phyloP scores from a whole-genome alignment of 768 basidiomycete species.

The Russula olivacea region DNA sequence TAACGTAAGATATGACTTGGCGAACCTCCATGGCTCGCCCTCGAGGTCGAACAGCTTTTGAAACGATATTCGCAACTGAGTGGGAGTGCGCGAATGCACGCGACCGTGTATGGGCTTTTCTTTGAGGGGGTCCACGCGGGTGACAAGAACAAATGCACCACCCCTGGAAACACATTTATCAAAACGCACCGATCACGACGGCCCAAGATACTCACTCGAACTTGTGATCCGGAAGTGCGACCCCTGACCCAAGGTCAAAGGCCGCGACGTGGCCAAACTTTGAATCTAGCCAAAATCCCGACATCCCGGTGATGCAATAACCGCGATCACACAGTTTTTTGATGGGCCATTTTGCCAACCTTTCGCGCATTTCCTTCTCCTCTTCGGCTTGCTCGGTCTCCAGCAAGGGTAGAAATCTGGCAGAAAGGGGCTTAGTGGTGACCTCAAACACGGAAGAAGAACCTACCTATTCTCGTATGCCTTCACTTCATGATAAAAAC shows the following conservation, averaged over 20 bases:
- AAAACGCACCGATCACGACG: background rate
- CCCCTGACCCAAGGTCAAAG: conserved; percentile 59
- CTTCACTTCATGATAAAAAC: conserved; percentile 45
- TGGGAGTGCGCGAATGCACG: conserved; percentile 44
- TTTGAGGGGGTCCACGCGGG: conserved; percentile 53
- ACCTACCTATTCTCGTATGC: conserved; percentile 51
- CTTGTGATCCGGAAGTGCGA: conserved; percentile 55
- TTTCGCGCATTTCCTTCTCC: conserved; percentile 51
- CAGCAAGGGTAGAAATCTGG: conserved; percentile 45
- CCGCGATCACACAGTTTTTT: conserved; percentile 60
- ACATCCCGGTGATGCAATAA: conserved; percentile 60
- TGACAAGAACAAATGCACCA: conserved; percentile 64
- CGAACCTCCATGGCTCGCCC: conserved; percentile 46
- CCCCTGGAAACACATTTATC: conserved; percentile 39
- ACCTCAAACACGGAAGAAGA: background rate
- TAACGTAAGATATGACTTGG: background rate
- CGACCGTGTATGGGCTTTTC: conserved; percentile 51
- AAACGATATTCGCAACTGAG: conserved; percentile 56
- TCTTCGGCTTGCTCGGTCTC: conserved; percentile 60
- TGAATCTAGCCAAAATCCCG: conserved; percentile 62
- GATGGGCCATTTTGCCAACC: conserved; percentile 63
- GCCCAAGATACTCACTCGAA: conserved; percentile 52
- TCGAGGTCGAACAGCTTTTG: conserved; percentile 41
- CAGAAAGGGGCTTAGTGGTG: background rate
- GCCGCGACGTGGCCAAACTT: conserved; percentile 61